A percentile compares a stretch with the other conserved stretches of the same genome.
phyloP scores from a whole-genome alignment of 495 filamentous ascomycete species.

The Penicillium coffeae region DNA sequence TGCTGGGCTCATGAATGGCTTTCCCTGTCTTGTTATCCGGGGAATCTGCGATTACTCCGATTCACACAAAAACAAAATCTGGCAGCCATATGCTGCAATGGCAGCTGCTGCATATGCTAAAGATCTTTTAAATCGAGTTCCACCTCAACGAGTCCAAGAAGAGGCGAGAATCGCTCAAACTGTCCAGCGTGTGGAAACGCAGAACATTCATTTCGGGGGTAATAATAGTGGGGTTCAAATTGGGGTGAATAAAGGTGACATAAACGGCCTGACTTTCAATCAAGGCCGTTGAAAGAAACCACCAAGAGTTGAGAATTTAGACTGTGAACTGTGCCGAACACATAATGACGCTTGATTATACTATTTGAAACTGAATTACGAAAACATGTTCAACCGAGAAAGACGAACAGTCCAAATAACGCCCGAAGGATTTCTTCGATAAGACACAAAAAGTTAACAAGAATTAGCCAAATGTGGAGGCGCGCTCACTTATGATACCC shows the following conservation, averaged over 20 bases:
- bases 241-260: neutral
- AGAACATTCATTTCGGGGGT: neutral
- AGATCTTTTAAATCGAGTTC: neutral
- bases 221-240: neutral
- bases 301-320: too few species aligned
- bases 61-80: neutral
- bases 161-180: neutral
- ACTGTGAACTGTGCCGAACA: too few species aligned
- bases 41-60: conserved; percentile 14
- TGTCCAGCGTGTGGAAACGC: neutral
- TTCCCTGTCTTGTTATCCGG: conserved; percentile 33
- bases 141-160: neutral
- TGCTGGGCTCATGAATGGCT: conserved; percentile 34
- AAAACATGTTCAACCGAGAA: too few species aligned
- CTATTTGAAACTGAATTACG: too few species aligned
- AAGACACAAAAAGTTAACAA: too few species aligned
- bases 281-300: neutral
- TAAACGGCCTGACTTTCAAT: neutral
- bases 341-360: too few species aligned
- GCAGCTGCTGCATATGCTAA: conserved; percentile 1
- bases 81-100: conserved; percentile 1
- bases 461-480: too few species aligned
- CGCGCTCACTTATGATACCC: too few species aligned
- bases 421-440: too few species aligned
- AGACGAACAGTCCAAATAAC: too few species aligned